Percentiles rank a stretch among this genome's conserved stretches.
Conservation (phyloP, 441 rosid species). For the Populus hybrid region DNA sequence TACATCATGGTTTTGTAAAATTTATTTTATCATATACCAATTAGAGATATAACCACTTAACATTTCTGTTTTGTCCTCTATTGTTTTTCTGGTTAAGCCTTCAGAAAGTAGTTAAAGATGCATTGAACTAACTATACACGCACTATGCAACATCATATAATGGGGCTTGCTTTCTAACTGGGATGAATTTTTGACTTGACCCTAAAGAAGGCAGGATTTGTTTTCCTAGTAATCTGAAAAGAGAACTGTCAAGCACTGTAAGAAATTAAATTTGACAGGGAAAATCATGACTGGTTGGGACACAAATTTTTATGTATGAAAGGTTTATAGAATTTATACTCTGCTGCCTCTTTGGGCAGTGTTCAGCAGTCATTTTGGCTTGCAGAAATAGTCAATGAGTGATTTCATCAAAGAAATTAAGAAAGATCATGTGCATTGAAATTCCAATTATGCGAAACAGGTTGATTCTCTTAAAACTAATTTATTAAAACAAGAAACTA, state of each 20-base stretch:
- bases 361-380: too few relatives aligned
- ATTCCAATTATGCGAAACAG: not conserved
- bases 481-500: not conserved
- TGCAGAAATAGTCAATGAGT: not conserved
- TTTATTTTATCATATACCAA: too few relatives aligned
- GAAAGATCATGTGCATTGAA: not conserved
- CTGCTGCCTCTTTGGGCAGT: too few relatives aligned
- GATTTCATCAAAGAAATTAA: not conserved
- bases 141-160: not conserved
- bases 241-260: not conserved
- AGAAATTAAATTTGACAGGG: not conserved
- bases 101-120: not conserved
- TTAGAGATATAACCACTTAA: not conserved
- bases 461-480: not conserved
- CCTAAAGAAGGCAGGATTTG: not conserved
- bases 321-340: not conserved
- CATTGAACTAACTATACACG: not conserved
- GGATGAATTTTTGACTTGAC: not conserved
- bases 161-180: not conserved
- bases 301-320: not conserved
- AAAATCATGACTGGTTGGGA: not conserved
- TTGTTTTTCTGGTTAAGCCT: not conserved
- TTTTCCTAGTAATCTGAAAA: not conserved
- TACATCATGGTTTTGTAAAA: too few relatives aligned
- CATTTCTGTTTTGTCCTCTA: not conserved